Conservation (phyloP, 2,329 filamentous ascomycete species). For the Aspergillus floridensis region DNA sequence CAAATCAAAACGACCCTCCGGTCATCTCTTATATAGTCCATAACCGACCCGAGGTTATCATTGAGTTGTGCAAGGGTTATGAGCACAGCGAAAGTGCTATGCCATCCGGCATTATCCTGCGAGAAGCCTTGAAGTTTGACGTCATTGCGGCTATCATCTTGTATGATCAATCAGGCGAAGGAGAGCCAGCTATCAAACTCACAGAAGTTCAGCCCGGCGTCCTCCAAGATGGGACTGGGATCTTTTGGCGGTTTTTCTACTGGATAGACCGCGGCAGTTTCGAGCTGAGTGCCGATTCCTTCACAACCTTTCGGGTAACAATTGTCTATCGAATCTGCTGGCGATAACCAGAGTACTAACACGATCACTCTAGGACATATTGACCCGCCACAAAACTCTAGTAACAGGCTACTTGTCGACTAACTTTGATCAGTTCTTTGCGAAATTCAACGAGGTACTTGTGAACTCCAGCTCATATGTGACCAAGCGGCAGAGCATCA, state of each 20-base stretch:
- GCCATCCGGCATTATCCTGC: slow-evolving; percentile 81
- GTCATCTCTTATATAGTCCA: slow-evolving; percentile 87
- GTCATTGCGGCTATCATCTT: slow-evolving; percentile 86
- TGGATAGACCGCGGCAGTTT: slow-evolving; percentile 98
- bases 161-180: slow-evolving; percentile 79
- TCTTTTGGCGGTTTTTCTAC: slow-evolving; percentile 95
- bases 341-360: slow-evolving; percentile 9
- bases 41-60: slow-evolving; percentile 79
- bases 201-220: slow-evolving; percentile 73
- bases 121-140: slow-evolving; percentile 88
- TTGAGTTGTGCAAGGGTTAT: slow-evolving; percentile 86
- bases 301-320: slow-evolving; percentile 87
- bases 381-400: slow-evolving; percentile 90
- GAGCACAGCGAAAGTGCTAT: slow-evolving; percentile 87
- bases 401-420: slow-evolving; percentile 82
- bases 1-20: slow-evolving; percentile 69
- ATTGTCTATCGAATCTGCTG: not conserved
- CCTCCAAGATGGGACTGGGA: slow-evolving; percentile 73
- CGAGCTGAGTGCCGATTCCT: slow-evolving; percentile 94
- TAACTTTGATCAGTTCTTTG: slow-evolving; percentile 93
- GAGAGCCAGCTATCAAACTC: slow-evolving; percentile 72
- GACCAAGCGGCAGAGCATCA: slow-evolving; percentile 96
- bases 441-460: slow-evolving; percentile 80
- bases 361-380: slow-evolving; percentile 65
- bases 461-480: slow-evolving; percentile 95